A percentile compares a stretch with the other conserved stretches of the same genome.
Evolutionary conservation across 2,329 filamentous ascomycete genomes (phyloP).

Genomic region (Falciphora oryzae): DNA sequence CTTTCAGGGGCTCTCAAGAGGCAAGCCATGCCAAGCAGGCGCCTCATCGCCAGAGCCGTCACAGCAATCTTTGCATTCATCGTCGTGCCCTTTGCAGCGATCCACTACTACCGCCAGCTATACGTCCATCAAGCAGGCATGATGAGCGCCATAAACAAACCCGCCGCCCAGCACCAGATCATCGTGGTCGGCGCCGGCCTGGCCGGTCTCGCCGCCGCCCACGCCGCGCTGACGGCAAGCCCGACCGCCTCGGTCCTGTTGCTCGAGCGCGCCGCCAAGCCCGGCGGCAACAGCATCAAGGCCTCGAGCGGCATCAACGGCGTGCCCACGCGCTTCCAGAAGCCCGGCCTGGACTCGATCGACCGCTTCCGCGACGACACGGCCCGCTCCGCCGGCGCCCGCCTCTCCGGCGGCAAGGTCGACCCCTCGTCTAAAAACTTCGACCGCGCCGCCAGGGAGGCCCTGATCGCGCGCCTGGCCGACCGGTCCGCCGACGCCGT

Average conservation of each 20-base stretch:
- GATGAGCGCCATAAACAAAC: slow-evolving; percentile 5
- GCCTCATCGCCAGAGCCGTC: slow-evolving; percentile 2
- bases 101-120: slow-evolving; percentile 2
- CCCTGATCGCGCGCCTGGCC: slow-evolving; percentile 43
- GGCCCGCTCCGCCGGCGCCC: slow-evolving; percentile 46
- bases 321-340: slow-evolving; percentile 51
- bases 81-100: slow-evolving; percentile 4
- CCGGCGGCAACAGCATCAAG: slow-evolving; percentile 11
- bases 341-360: slow-evolving; percentile 25
- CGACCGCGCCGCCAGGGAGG: slow-evolving; percentile 29
- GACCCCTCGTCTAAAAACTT: slow-evolving; percentile 11
- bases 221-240: slow-evolving; percentile 8
- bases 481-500: slow-evolving; percentile 42
- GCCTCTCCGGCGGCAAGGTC: slow-evolving; percentile 25
- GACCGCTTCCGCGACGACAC: slow-evolving; percentile 50
- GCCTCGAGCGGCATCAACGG: slow-evolving; percentile 11
- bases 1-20: neutral
- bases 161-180: slow-evolving; percentile 6
- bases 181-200: slow-evolving; percentile 9
- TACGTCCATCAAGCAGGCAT: neutral
- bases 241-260: slow-evolving; percentile 5
- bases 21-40: slow-evolving; percentile 5
- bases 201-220: slow-evolving; percentile 5
- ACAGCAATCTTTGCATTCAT: neutral
- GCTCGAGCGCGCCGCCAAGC: slow-evolving; percentile 8